phyloP scores from a whole-genome alignment of 306 rosid species.

The Vachellia collinsii region DNA sequence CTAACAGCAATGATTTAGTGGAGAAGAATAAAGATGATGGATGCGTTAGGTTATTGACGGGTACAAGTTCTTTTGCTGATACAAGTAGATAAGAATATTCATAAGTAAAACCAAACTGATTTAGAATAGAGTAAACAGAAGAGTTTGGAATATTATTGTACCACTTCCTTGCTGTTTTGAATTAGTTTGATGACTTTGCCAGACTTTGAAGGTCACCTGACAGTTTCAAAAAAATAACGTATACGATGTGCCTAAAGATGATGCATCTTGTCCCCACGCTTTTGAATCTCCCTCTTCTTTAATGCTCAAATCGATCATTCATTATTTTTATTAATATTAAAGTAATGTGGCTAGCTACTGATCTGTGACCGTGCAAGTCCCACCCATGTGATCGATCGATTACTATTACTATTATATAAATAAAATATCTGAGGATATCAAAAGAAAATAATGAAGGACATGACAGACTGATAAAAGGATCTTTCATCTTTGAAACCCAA shows the following conservation, averaged over 20 bases:
- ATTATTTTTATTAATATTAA: neutral
- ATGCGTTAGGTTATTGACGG: neutral
- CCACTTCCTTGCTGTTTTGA: neutral
- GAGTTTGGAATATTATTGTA: neutral
- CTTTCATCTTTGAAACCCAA: neutral
- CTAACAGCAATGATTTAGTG: neutral
- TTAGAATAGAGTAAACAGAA: neutral
- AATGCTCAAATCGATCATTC: neutral
- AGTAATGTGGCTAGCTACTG: constrained; percentile 19
- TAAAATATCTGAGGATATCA: neutral
- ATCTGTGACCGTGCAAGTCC: constrained; percentile 33
- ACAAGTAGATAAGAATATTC: neutral
- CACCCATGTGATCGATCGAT: constrained; percentile 13
- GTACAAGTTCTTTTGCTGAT: neutral
- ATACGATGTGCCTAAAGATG: constrained; percentile 23
- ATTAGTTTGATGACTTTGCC: neutral
- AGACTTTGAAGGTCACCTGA: neutral
- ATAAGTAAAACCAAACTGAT: neutral
- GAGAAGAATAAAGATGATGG: too few species aligned
- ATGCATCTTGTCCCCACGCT: neutral
- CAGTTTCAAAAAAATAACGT: neutral
- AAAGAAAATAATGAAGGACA: constrained; percentile 15
- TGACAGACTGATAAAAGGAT: constrained; percentile 24
- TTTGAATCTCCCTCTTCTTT: neutral
- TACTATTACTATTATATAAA: neutral